Base-by-base conservation (phyloP, 2,329 filamentous ascomycete genomes). In the Graphilbum ipis-grandicollis region DNA sequence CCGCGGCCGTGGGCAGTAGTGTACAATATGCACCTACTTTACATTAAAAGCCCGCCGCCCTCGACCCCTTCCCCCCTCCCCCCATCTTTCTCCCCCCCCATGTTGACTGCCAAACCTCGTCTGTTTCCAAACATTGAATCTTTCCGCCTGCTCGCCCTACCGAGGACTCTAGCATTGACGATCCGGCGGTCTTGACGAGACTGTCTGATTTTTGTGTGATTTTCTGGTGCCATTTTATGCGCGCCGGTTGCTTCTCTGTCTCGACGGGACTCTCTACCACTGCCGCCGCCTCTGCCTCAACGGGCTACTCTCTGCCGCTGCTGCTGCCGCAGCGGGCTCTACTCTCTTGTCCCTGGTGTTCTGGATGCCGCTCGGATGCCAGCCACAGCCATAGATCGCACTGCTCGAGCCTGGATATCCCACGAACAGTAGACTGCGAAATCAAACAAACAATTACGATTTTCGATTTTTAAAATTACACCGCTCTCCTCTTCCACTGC, bases 301-400 rank as follows among this genome's bases (percentile, higher is more conserved):
- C n/a, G n/a, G n/a, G n/a, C n/a, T n/a, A n/a, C n/a, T n/a, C n/a
- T n/a, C n/a, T n/a, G n/a, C n/a, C n/a, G n/a, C n/a, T n/a, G n/a
- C n/a, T n/a, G n/a, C n/a, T n/a, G n/a, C n/a, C n/a, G n/a, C n/a
- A n/a, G n/a, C n/a, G 19, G 19, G 21, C 21, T 6, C 21, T 23
- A 10, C 21, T n/a, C 21, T 23, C 21, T 23, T 23, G 21, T 23
- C 21, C n/a, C 5, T 31, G 5, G 6, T 17, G 7, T 17, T 7
- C n/a, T 31, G 15, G 48, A 63, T 65, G 58, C 55, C 59, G 64
- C 57, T 59, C 64, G 61, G 55, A 69, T 71, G 66, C 66, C 58
- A 51, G 56, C 62, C 55, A 57, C 59, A 52, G 57, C 57, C 47
- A 62, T 64, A 65, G 61, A 66, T 59, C 60, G 56, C 56, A 64